phyloP scores from a whole-genome alignment of 2,329 filamentous ascomycete species.

The Fusarium sp. region DNA sequence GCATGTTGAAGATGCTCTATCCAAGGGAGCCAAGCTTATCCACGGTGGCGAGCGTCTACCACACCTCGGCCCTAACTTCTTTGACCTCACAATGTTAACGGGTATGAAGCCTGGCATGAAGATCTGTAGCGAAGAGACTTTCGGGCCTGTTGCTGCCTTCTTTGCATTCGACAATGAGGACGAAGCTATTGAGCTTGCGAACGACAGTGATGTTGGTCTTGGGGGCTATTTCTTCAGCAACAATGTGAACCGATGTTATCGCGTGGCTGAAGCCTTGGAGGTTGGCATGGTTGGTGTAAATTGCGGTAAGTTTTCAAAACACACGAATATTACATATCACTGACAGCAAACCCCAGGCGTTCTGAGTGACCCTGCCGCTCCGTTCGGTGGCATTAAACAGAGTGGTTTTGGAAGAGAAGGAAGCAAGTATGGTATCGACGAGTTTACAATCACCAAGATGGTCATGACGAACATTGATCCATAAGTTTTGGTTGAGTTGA shows the following conservation, averaged over 20 bases:
- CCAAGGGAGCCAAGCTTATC: constrained; percentile 67
- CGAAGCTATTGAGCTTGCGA: constrained; percentile 74
- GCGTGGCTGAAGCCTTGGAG: constrained; percentile 60
- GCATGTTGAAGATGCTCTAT: constrained; percentile 70
- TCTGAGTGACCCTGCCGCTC: constrained; percentile 61
- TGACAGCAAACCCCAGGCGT: constrained; percentile 44
- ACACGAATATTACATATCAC: not conserved
- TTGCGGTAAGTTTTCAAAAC: constrained; percentile 29
- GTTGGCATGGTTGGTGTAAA: constrained; percentile 51
- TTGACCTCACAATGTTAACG: constrained; percentile 73
- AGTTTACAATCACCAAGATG: constrained; percentile 76
- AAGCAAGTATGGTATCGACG: constrained; percentile 75
- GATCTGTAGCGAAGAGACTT: constrained; percentile 74
- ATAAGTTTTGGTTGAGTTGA: constrained; percentile 10
- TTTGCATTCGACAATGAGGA: constrained; percentile 75
- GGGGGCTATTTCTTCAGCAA: constrained; percentile 76
- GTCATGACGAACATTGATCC: constrained; percentile 44
- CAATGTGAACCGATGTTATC: constrained; percentile 51
- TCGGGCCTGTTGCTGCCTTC: constrained; percentile 75
- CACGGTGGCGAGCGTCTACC: constrained; percentile 66
- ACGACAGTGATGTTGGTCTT: constrained; percentile 72
- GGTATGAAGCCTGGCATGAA: constrained; percentile 74
- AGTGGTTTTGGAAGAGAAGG: constrained; percentile 81
- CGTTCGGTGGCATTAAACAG: constrained; percentile 81
- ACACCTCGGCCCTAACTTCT: constrained; percentile 73